Evolutionary conservation across 768 basidiomycete genomes (phyloP), one percentile per base, ranked within the genome.

Genomic region (Termitomyces sp.): DNA sequence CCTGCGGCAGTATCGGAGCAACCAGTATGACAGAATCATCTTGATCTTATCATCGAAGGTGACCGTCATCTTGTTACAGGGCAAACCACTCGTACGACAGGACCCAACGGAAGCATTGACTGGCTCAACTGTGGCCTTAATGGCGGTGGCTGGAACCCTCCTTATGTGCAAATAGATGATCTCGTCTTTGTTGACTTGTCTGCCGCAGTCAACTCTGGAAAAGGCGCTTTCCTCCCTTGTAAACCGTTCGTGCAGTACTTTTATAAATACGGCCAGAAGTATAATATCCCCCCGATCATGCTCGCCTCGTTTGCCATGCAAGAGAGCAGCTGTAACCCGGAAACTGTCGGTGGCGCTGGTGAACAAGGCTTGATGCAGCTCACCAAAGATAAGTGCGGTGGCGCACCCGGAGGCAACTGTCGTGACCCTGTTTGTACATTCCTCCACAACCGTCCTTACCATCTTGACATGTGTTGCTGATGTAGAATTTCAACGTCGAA

Each of bases 361-460:
- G 92, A 94, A 69, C 87, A 90, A 65, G 92, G 91, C 33, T 72
- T 94, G 53, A 94, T 94, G 92, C 92, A 94, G 69, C 77, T 94
- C 61, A 88, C 88, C 18, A 66, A 70, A 42, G 89, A 90, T 61
- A 94, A 93, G 70, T 94, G 92, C 64, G 77, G 66, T 46, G 80
- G 73, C 56, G 84, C 85, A 1, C 78, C 81, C 6, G 67, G 63
- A 24, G 76, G 75, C 14, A 71, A 80, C 61, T 83, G 81, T 68
- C 67, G 64, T 50, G 76, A 81, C 54, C 75, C 78, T 53, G 80
- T 80, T 55, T 60, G 74, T 70, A 8, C 53, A 4, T 53, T 47
- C 60, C 59, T 9, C 51, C 43, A 26, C 12, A 26, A 32, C 45
- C 22, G n/a, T 38, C 56, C 40, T n/a, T 28, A 32, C 38, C 42